Conservation (phyloP, 768 basidiomycete genomes). For the Termitomyces sp. region DNA sequence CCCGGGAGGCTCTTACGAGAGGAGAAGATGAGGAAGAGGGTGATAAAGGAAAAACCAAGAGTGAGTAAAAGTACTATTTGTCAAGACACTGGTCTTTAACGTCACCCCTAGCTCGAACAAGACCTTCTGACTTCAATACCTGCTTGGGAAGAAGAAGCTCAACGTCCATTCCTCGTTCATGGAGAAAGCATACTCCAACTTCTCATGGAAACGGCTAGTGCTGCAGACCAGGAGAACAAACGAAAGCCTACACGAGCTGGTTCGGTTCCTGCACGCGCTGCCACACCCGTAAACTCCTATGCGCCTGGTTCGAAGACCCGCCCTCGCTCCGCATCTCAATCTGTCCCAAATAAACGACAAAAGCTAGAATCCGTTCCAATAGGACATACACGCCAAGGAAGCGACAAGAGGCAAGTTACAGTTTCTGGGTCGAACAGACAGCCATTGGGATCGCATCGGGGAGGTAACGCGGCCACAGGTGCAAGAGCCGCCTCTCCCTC, state of each 20-base stretch:
- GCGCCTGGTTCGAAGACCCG: conserved; percentile 40
- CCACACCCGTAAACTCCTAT: conserved; percentile 41
- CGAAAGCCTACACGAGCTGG: conserved; percentile 48
- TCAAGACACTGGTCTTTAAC: not conserved
- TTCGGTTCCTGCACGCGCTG: conserved; percentile 57
- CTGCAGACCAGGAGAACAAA: conserved; percentile 79
- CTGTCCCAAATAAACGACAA: conserved; percentile 60
- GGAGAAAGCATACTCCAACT: conserved; percentile 77
- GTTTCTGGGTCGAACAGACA: conserved; percentile 21
- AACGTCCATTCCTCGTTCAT: conserved; percentile 75
- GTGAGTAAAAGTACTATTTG: conserved; percentile 40
- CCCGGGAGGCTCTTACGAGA: conserved; percentile 85
- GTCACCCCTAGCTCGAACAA: conserved; percentile 65
- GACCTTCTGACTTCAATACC: conserved; percentile 78
- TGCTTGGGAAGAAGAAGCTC: conserved; percentile 77
- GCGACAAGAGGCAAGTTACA: conserved; percentile 15
- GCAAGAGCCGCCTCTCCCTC: conserved; percentile 40
- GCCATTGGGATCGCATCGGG: conserved; percentile 37
- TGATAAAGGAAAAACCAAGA: conserved; percentile 87
- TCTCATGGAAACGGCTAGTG: conserved; percentile 67
- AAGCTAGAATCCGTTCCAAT: conserved; percentile 36
- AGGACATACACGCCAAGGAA: conserved; percentile 15
- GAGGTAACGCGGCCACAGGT: conserved; percentile 25
- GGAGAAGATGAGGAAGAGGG: conserved; percentile 96
- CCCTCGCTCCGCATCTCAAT: conserved; percentile 49